Conservation (phyloP, 169 alveolate species). For the Plasmodium yoelii region DNA sequence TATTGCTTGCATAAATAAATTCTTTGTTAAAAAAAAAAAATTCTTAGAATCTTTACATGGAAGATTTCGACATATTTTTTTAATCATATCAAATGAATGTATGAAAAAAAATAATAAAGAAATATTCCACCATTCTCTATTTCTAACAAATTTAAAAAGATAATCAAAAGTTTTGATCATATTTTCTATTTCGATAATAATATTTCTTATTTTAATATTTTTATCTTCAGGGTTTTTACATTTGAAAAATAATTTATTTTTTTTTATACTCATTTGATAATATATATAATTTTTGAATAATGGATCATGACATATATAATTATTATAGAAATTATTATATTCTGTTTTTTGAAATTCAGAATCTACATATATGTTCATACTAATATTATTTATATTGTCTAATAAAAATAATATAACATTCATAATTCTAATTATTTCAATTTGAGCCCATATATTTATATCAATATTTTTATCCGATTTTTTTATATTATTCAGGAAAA, state of each 20-base stretch:
- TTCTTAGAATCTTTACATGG: neutral
- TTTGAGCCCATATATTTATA: neutral
- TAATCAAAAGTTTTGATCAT: constrained; percentile 39
- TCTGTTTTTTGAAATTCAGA: neutral
- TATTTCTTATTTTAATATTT: constrained; percentile 29
- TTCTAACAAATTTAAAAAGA: constrained; percentile 5
- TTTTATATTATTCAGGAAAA: neutral
- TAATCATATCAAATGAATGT: constrained; percentile 16
- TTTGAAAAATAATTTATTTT: constrained; percentile 51
- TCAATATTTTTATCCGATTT: neutral
- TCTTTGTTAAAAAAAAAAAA: constrained; percentile 39
- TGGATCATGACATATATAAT: neutral
- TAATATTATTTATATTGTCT: constrained; percentile 14
- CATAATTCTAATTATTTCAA: constrained; percentile 18
- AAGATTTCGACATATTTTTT: constrained; percentile 17
- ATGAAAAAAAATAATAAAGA: constrained; percentile 57
- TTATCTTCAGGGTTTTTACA: constrained; percentile 13
- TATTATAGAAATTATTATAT: constrained; percentile 41
- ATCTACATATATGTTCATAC: constrained; percentile 1
- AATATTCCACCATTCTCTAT: constrained; percentile 1
- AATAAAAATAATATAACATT: constrained; percentile 37
- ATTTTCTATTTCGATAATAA: constrained; percentile 48
- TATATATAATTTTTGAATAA: constrained; percentile 27
- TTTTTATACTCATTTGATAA: constrained; percentile 23
- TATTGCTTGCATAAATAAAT: constrained; percentile 56